These are phyloP conservation scores for Lantana camara DNA, from an alignment of 257 asterid genomes.

Conservation along the genomic window DNA sequence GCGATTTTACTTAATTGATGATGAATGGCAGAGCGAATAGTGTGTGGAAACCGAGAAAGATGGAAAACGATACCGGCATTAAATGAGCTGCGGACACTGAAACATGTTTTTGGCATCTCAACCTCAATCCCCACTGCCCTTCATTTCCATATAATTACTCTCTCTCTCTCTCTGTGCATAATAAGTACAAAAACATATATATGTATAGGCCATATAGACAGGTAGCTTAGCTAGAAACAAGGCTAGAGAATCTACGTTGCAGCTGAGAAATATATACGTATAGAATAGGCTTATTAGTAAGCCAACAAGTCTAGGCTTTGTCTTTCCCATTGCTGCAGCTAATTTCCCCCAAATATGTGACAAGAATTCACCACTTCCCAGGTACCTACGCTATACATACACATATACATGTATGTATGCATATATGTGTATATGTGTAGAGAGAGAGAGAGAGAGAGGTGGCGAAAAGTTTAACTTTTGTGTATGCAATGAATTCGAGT, in stretches of 20 bases:
- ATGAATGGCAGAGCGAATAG: too few species aligned
- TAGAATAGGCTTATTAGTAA: slow-evolving; percentile 22
- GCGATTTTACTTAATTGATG: too few species aligned
- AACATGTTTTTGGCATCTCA: slow-evolving; percentile 57
- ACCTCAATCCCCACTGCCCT: slow-evolving; percentile 34
- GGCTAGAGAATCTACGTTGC: slow-evolving; percentile 14
- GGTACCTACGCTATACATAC: slow-evolving; percentile 26
- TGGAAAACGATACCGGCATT: slow-evolving; percentile 27
- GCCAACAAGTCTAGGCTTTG: slow-evolving; percentile 26
- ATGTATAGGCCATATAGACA: not conserved
- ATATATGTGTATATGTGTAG: not conserved
- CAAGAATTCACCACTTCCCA: slow-evolving; percentile 47
- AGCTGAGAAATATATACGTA: slow-evolving; percentile 3
- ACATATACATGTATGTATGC: slow-evolving; percentile 11
- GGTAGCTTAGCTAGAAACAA: slow-evolving; percentile 23
- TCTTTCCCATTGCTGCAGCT: slow-evolving; percentile 28
- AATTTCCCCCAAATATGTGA: slow-evolving; percentile 39
- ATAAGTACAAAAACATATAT: not conserved
- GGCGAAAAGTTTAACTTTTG: slow-evolving; percentile 11
- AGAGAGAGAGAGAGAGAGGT: slow-evolving; percentile 21
- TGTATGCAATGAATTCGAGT: slow-evolving; percentile 3
- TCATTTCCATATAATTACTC: slow-evolving; percentile 23
- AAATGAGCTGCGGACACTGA: slow-evolving; percentile 36
- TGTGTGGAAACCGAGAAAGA: slow-evolving; percentile 33
- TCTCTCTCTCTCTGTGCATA: not conserved